These are phyloP conservation scores for Clonostachys rosea DNA, from an alignment of 2,329 filamentous ascomycete genomes.

Conservation along the genomic window DNA sequence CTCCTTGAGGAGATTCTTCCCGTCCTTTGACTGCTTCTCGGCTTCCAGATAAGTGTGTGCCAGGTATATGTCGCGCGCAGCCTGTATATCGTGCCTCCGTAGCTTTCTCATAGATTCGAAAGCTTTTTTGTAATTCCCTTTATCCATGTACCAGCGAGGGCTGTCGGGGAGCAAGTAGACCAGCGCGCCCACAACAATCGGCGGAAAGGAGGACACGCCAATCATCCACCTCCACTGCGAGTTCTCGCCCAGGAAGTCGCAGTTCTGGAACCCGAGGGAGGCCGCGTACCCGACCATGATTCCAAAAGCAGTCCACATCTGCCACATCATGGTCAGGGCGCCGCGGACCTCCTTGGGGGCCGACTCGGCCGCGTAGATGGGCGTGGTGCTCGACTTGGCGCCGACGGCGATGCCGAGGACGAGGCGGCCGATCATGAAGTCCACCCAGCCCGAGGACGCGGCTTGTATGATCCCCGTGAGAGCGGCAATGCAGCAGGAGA, in stretches of 20 bases:
- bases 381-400: slow-evolving; percentile 18
- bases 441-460: slow-evolving; percentile 3
- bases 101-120: slow-evolving; percentile 38
- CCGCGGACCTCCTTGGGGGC: slow-evolving; percentile 21
- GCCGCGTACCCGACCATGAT: slow-evolving; percentile 29
- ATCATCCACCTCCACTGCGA: slow-evolving; percentile 25
- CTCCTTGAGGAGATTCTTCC: slow-evolving; percentile 11
- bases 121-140: slow-evolving; percentile 32
- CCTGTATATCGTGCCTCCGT: slow-evolving; percentile 39
- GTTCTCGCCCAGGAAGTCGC: slow-evolving; percentile 1
- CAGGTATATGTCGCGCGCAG: slow-evolving; percentile 43
- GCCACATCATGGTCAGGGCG: slow-evolving; percentile 23
- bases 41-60: slow-evolving; percentile 29
- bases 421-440: slow-evolving; percentile 17
- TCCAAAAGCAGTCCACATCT: slow-evolving; percentile 25
- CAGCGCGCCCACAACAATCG: slow-evolving; percentile 38
- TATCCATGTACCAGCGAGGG: slow-evolving; percentile 46
- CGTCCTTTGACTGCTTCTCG: slow-evolving; percentile 12
- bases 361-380: slow-evolving; percentile 20
- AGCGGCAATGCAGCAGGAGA: slow-evolving; percentile 51
- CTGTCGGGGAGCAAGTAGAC: slow-evolving; percentile 46
- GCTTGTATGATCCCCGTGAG: slow-evolving; percentile 39
- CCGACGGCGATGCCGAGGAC: slow-evolving; percentile 20
- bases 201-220: slow-evolving; percentile 44
- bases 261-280: slow-evolving; percentile 10